phyloP scores from a whole-genome alignment of 2,329 filamentous ascomycete genomes.

The Alternaria sp. region DNA sequence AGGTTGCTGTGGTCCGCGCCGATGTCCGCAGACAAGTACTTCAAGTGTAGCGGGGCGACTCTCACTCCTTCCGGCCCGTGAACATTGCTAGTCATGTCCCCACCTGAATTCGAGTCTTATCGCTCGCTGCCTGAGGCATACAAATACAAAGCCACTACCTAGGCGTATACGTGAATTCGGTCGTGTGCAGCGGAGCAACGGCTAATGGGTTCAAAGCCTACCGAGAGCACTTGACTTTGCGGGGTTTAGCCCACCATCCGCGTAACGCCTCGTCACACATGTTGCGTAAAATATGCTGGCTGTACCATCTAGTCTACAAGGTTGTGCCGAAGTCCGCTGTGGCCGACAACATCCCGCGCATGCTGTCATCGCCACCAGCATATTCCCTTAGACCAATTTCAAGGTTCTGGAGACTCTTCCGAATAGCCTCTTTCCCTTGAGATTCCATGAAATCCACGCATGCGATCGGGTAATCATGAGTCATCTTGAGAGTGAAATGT shows the following conservation, averaged over 20 bases:
- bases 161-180: not conserved
- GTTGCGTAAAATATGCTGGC: not conserved
- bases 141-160: not conserved
- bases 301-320: not conserved
- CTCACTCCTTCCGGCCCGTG: not conserved
- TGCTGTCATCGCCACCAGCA: not conserved
- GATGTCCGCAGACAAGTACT: not conserved
- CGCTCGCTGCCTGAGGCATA: not conserved
- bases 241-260: not conserved
- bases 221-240: not conserved
- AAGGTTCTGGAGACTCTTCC: not conserved
- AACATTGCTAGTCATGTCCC: not conserved
- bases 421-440: not conserved
- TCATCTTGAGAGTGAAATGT: not conserved
- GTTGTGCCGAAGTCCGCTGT: not conserved
- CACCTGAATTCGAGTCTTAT: not conserved
- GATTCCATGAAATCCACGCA: not conserved
- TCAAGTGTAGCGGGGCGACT: not conserved
- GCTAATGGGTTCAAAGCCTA: not conserved
- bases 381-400: not conserved
- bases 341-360: not conserved
- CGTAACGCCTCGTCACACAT: not conserved
- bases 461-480: not conserved
- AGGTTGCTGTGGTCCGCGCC: not conserved
- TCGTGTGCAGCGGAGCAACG: not conserved